Conservation (phyloP, 345 rosid genomes). For the Kernera saxatilis region DNA sequence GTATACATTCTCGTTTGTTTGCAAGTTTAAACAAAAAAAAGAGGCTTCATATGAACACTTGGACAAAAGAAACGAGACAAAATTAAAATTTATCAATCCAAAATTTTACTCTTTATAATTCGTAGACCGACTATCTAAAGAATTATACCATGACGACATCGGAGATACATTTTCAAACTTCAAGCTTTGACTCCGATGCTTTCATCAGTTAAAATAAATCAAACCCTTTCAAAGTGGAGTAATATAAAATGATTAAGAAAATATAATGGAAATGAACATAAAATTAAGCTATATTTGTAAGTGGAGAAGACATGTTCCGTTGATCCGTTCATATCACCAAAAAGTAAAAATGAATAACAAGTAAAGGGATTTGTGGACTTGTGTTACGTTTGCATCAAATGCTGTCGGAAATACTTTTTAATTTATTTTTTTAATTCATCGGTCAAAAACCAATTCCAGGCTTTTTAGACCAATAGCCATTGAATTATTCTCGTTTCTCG, state of each 20-base stretch:
- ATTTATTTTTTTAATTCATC: not conserved
- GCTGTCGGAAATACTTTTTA: slow-evolving; percentile 16
- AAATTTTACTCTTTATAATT: not conserved
- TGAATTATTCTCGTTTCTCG: slow-evolving; percentile 23
- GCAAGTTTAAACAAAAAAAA: not conserved
- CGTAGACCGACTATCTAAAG: not conserved
- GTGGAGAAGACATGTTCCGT: slow-evolving; percentile 28
- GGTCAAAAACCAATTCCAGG: slow-evolving; percentile 23
- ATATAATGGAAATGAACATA: not conserved
- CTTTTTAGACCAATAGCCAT: slow-evolving; percentile 21
- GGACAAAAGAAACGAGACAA: not conserved
- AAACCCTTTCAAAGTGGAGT: not conserved
- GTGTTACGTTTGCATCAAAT: slow-evolving; percentile 30
- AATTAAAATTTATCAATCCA: not conserved
- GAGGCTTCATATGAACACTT: not conserved
- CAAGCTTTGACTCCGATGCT: not conserved
- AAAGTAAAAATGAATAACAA: not conserved
- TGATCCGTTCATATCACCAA: slow-evolving; percentile 20
- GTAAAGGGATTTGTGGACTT: slow-evolving; percentile 13
- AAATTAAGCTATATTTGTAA: slow-evolving; percentile 13
- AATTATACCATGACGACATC: not conserved
- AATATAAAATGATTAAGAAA: not conserved
- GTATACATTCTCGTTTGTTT: not conserved
- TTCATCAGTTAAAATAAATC: not conserved
- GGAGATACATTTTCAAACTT: not conserved